A percentile compares a stretch with the other conserved stretches of the same genome.
Conservation (phyloP, 495 filamentous ascomycete species). For the Haplographium delicatum region DNA sequence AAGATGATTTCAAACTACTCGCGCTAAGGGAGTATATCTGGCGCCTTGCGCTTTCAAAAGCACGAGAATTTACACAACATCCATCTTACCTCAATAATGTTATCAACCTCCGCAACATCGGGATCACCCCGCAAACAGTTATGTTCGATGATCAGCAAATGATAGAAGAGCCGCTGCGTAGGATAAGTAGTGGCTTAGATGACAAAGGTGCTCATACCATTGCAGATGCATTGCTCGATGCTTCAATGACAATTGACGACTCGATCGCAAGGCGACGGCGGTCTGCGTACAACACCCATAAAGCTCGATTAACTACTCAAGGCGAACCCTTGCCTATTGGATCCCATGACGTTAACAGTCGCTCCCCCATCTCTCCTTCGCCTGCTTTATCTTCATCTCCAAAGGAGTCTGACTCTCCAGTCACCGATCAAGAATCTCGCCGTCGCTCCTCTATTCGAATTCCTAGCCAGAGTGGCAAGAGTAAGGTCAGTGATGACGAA, state of each 20-base stretch:
- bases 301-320: conserved; percentile 34
- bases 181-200: conserved; percentile 10
- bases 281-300: conserved; percentile 48
- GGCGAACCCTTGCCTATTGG: conserved; percentile 1
- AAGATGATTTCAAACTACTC: conserved; percentile 89
- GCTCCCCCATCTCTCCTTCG: conserved; percentile 18
- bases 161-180: conserved; percentile 36
- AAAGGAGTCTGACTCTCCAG: conserved; percentile 11
- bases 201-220: conserved; percentile 65
- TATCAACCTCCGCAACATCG: conserved; percentile 62
- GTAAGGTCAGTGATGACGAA: conserved; percentile 28
- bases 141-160: conserved; percentile 75
- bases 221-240: conserved; percentile 84
- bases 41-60: conserved; percentile 60
- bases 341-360: conserved; percentile 19
- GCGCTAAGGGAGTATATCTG: conserved; percentile 88
- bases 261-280: conserved; percentile 51
- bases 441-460: conserved; percentile 1
- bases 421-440: conserved; percentile 7
- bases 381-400: conserved; percentile 14
- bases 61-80: conserved; percentile 41
- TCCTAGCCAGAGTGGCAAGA: conserved; percentile 23
- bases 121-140: conserved; percentile 77
- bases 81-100: conserved; percentile 56
- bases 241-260: conserved; percentile 81